Evolutionary conservation across 257 asterid species (phyloP).

Genomic region (Rubia yunnanensis): DNA sequence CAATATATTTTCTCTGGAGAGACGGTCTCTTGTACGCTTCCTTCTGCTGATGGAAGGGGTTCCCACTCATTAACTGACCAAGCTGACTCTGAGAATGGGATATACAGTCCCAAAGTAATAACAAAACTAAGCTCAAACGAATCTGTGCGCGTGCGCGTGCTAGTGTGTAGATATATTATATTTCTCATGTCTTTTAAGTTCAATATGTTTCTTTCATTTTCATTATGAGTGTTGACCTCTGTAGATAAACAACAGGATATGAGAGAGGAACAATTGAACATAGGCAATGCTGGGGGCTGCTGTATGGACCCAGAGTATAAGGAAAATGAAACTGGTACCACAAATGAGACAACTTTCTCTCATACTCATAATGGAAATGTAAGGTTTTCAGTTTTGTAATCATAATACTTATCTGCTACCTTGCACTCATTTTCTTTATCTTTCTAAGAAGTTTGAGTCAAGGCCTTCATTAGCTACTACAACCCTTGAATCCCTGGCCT

Average conservation of each 20-base stretch:
- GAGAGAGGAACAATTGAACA: constrained; percentile 25
- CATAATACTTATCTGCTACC: not conserved
- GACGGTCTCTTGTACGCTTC: constrained; percentile 26
- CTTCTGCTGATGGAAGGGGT: constrained; percentile 23
- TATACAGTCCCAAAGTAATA: constrained; percentile 24
- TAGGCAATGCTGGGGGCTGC: constrained; percentile 25
- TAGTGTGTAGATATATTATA: constrained; percentile 15
- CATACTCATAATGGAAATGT: constrained; percentile 48
- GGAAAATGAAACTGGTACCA: constrained; percentile 25
- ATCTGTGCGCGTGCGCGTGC: not conserved
- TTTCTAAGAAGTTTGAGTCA: not conserved
- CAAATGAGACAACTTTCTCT: constrained; percentile 18
- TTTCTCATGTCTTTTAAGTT: constrained; percentile 9
- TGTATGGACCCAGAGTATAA: constrained; percentile 22
- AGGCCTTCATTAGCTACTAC: not conserved
- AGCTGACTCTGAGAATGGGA: constrained; percentile 20
- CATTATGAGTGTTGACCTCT: constrained; percentile 65
- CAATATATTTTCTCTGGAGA: constrained; percentile 32
- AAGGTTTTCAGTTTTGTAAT: constrained; percentile 12
- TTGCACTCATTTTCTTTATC: not conserved
- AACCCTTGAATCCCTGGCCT: not conserved
- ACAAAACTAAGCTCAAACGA: constrained; percentile 28
- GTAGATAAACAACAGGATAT: constrained; percentile 86
- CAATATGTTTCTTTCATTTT: constrained; percentile 40
- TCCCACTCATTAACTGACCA: constrained; percentile 25